Evolutionary conservation across 2,329 filamentous ascomycete genomes (phyloP).

Genomic region (Thelonectria rubi): DNA sequence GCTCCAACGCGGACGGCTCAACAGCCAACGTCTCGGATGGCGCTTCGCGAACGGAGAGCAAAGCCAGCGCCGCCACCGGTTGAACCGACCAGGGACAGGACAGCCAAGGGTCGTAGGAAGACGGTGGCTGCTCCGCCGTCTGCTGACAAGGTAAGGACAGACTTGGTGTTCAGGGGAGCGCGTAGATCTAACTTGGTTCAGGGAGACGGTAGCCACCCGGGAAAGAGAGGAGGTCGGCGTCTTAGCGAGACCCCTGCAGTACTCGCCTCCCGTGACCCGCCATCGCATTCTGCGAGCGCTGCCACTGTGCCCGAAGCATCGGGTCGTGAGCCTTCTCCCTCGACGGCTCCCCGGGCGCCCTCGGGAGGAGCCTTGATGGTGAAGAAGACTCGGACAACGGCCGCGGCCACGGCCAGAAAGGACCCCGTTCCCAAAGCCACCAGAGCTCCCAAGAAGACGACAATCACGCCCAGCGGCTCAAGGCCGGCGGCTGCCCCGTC

Average conservation of each 20-base stretch:
- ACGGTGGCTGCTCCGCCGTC: conserved; percentile 61
- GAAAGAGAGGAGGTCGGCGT: conserved; percentile 54
- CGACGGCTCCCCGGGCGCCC: conserved; percentile 52
- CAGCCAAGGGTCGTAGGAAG: conserved; percentile 61
- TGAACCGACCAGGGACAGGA: conserved; percentile 48
- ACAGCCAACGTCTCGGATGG: conserved; percentile 69
- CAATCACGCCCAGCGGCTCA: conserved; percentile 31
- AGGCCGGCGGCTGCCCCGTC: conserved; percentile 15
- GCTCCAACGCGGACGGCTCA: conserved; percentile 44
- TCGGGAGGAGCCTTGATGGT: conserved; percentile 56
- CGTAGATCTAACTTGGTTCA: conserved; percentile 35
- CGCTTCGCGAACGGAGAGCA: conserved; percentile 75
- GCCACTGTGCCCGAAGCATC: conserved; percentile 27
- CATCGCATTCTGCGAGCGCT: conserved; percentile 21
- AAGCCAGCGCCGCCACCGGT: conserved; percentile 64
- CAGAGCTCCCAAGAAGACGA: conserved; percentile 50
- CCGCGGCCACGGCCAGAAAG: conserved; percentile 51
- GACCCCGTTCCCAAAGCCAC: conserved; percentile 49
- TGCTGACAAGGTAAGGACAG: conserved; percentile 43
- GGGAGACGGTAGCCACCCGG: conserved; percentile 41
- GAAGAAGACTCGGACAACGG: conserved; percentile 65
- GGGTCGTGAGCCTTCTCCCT: conserved; percentile 51
- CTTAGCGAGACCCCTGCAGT: conserved; percentile 59
- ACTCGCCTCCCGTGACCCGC: conserved; percentile 32
- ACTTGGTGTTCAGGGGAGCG: background rate